Percentiles rank a stretch among this genome's conserved stretches.
These are phyloP conservation scores for Erigeron philadelphicus DNA, from an alignment of 140 eudicot species.

Conservation along the genomic window DNA sequence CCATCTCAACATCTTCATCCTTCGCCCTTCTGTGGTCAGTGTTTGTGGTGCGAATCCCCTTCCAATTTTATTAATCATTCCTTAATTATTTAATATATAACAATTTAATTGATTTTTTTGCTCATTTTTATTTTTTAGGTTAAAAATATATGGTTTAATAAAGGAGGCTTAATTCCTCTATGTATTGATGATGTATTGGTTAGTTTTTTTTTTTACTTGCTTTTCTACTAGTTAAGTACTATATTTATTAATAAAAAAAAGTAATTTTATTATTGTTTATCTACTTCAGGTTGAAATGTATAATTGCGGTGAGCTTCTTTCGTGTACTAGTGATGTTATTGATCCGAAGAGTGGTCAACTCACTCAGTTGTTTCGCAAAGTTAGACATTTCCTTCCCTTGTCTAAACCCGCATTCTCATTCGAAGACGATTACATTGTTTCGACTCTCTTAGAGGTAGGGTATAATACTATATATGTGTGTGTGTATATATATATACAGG, in stretches of 20 bases:
- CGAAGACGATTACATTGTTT: slow-evolving; percentile 45
- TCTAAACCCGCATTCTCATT: slow-evolving; percentile 26
- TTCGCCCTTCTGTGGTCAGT: slow-evolving; percentile 49
- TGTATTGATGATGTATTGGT: slow-evolving; percentile 73
- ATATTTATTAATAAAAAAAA: background rate
- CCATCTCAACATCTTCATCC: slow-evolving; percentile 48
- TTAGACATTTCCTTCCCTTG: slow-evolving; percentile 31
- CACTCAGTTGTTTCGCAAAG: slow-evolving; percentile 42
- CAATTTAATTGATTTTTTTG: background rate
- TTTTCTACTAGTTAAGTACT: background rate
- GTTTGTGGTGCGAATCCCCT: slow-evolving; percentile 18
- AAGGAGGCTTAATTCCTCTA: slow-evolving; percentile 67
- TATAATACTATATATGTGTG: no score
- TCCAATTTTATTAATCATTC: slow-evolving; percentile 11
- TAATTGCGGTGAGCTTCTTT: slow-evolving; percentile 49
- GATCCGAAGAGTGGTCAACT: slow-evolving; percentile 50
- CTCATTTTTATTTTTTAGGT: slow-evolving; percentile 27
- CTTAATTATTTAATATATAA: background rate
- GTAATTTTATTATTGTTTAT: background rate
- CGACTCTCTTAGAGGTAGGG: slow-evolving; percentile 45
- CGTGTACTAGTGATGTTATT: slow-evolving; percentile 30
- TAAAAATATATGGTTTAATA: slow-evolving; percentile 56
- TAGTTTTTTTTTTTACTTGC: slow-evolving; percentile 17
- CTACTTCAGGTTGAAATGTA: slow-evolving; percentile 64
- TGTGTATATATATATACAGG: no score